These are phyloP conservation scores for Lachancea dasiensis DNA, from an alignment of 805 yeast species.

Conservation along the genomic window DNA sequence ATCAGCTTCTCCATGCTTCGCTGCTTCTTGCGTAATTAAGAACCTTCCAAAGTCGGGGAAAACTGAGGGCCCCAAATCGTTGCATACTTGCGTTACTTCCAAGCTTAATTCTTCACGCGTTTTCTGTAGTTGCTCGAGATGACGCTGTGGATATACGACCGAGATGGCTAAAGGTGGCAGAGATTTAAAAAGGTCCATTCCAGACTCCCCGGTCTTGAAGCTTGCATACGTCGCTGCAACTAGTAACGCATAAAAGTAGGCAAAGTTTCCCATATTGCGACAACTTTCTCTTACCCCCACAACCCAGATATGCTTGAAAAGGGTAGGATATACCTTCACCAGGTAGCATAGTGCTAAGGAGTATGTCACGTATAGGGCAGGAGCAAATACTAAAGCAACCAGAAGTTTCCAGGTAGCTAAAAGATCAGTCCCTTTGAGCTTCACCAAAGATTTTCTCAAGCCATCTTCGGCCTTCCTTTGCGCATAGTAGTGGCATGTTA, in stretches of 20 bases:
- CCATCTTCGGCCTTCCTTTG: constrained; percentile 70
- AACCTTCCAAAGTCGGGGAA: constrained; percentile 74
- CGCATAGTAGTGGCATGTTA: constrained; percentile 65
- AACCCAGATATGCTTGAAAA: constrained; percentile 31
- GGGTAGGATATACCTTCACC: constrained; percentile 25
- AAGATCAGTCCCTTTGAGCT: constrained; percentile 84
- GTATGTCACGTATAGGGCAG: constrained; percentile 72
- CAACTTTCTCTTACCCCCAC: constrained; percentile 23
- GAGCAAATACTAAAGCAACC: constrained; percentile 79
- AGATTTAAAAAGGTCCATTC: constrained; percentile 78
- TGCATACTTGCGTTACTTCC: constrained; percentile 74
- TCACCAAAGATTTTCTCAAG: constrained; percentile 83
- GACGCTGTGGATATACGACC: constrained; percentile 36
- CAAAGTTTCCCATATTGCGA: constrained; percentile 29
- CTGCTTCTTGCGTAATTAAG: constrained; percentile 7
- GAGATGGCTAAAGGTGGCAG: constrained; percentile 60
- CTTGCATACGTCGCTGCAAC: constrained; percentile 84
- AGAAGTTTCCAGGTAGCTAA: constrained; percentile 94
- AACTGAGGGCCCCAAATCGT: constrained; percentile 76
- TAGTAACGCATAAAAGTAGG: constrained; percentile 47
- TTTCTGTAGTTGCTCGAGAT: constrained; percentile 47
- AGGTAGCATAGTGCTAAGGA: constrained; percentile 42
- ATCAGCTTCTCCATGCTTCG: constrained; percentile 8
- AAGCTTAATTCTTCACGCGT: constrained; percentile 55
- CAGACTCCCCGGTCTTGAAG: constrained; percentile 81